Evolutionary conservation across 306 rosid genomes (phyloP), one percentile per base, ranked within the genome.

Genomic region (Dryas octopetala): DNA sequence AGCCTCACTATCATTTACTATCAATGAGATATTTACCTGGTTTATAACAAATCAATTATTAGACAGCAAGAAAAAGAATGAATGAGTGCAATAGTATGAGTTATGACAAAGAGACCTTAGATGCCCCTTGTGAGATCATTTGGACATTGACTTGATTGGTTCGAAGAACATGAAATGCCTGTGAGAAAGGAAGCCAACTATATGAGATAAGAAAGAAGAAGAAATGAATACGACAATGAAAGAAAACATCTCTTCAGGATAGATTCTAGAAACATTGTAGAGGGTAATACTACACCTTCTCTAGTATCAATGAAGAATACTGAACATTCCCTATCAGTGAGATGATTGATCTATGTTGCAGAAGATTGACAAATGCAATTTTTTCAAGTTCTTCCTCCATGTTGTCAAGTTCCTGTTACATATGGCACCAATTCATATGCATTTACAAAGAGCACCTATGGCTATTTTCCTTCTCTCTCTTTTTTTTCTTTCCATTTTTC

Each of bases 241-340:
- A 16, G 6, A 5, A 26, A 62, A 40, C 9, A 60, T 44, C 26
- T 51, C 7, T 43, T 41, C 41, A 10, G 58, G 13, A 3, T 59
- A 52, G 38, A 43, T 45, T 46, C 47, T 23, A 11, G 8, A n/a
- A 32, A 40, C 71, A 70, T 15, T 28, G 76, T 44, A 5, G 57
- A 38, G 63, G 14, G 51, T 70, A 69, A 75, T 32, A 80, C 64
- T 73, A 66, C 84, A 88, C 90, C 90, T 83, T 88, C 85, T 87
- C 93, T 70, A 89, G 78, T 75, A 89, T 87, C 79, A 83, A 81
- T 11, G 93, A 85, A 9, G 93, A 89, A 74, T 55, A 86, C 83
- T 87, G 91, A 77, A 85, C 89, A 73, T 89, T 87, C 75, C 93
- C 93, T 68, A 89, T 87, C 73, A 89, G 91, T 38, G 93, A 89